Evolutionary conservation across 2,329 filamentous ascomycete genomes (phyloP).

Genomic region (Aspergillus aculeatus): DNA sequence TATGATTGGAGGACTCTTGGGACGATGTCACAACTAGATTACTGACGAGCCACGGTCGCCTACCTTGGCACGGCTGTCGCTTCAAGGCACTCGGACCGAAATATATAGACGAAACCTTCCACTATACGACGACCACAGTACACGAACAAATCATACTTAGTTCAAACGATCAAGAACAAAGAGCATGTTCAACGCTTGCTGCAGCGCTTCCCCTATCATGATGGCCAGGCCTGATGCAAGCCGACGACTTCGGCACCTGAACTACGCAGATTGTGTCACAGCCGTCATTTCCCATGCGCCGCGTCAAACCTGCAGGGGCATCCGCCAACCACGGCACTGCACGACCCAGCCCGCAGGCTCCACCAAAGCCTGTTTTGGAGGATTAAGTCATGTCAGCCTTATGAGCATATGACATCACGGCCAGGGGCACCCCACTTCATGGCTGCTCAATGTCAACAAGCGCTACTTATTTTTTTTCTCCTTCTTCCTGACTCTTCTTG

Average conservation of each 20-base stretch:
- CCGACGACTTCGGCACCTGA: neutral
- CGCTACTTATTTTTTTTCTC: neutral
- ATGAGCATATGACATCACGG: neutral
- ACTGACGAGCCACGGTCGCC: no score
- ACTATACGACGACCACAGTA: no score
- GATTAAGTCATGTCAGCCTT: neutral
- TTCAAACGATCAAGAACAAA: no score
- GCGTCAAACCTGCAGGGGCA: neutral
- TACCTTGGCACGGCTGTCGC: no score
- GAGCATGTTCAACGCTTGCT: neutral
- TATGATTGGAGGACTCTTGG: no score
- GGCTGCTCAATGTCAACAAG: neutral
- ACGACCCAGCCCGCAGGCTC: neutral
- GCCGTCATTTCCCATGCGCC: neutral
- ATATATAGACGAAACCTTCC: no score
- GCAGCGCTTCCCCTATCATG: neutral
- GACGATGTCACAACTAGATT: no score
- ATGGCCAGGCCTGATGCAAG: neutral
- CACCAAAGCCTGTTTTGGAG: neutral
- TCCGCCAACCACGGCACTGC: neutral
- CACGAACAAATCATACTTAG: no score
- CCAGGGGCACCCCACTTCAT: neutral
- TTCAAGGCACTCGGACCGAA: no score
- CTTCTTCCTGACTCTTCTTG: no score
- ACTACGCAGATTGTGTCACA: neutral